Percentiles rank a stretch among this genome's conserved stretches.
phyloP scores from a whole-genome alignment of 306 rosid genomes.

The Quercus parvula region DNA sequence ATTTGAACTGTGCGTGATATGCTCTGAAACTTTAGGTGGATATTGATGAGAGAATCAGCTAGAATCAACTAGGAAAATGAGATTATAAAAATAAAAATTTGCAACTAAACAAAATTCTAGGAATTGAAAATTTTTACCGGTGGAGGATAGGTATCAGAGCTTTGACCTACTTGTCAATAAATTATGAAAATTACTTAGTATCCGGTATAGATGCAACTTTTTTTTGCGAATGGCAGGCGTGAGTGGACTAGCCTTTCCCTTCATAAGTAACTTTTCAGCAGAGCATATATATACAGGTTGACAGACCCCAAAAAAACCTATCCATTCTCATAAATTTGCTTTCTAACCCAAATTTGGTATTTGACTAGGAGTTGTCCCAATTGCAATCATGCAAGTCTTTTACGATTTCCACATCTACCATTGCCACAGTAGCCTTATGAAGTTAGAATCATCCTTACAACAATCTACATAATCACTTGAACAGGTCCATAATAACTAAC shows the following conservation, averaged over 20 bases:
- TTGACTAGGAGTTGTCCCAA: not conserved
- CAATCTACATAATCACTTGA: too few relatives aligned
- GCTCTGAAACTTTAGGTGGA: not conserved
- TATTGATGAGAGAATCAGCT: not conserved
- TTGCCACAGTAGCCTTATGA: not conserved
- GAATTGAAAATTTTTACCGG: not conserved
- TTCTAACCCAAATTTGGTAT: too few relatives aligned
- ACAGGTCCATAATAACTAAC: too few relatives aligned
- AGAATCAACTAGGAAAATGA: not conserved
- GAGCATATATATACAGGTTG: too few relatives aligned
- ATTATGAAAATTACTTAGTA: too few relatives aligned
- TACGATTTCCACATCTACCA: not conserved
- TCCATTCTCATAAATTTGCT: not conserved
- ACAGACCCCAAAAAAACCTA: not conserved
- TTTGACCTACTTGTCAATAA: not conserved
- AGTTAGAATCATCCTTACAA: too few relatives aligned
- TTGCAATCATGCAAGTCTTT: not conserved
- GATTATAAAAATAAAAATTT: not conserved
- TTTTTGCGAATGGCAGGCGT: too few relatives aligned
- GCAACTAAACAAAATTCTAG: not conserved
- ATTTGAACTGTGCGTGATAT: not conserved
- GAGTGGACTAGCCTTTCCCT: too few relatives aligned
- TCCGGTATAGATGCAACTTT: too few relatives aligned
- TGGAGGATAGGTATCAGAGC: not conserved
- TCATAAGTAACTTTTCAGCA: too few relatives aligned